Percentiles rank a stretch among this genome's conserved stretches.
Conservation (phyloP, 2,329 filamentous ascomycete genomes). For the Trichoderma koningiopsis region DNA sequence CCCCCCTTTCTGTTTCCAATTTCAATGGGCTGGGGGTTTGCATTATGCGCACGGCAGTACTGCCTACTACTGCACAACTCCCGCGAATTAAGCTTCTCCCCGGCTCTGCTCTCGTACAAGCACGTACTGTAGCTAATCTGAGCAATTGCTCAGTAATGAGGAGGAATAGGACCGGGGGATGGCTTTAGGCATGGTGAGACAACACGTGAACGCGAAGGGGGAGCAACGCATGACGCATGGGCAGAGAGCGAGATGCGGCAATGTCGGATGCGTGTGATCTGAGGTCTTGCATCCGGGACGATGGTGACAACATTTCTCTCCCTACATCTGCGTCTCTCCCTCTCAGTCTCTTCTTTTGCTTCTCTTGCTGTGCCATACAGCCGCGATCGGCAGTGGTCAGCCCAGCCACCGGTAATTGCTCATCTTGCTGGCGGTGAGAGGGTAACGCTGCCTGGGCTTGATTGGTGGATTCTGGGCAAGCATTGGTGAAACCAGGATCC, state of each 20-base stretch:
- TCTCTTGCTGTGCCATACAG: neutral
- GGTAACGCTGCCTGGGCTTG: neutral
- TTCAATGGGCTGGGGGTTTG: neutral
- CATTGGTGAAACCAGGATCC: conserved; percentile 1
- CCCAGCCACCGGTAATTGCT: conserved; percentile 1
- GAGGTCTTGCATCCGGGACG: neutral
- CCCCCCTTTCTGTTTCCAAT: neutral
- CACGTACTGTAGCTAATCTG: neutral
- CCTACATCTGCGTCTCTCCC: neutral
- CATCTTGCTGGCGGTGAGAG: neutral
- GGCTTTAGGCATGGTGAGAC: conserved; percentile 11
- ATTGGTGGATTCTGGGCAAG: neutral
- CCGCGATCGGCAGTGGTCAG: neutral
- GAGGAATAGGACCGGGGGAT: neutral
- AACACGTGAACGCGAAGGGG: conserved; percentile 18
- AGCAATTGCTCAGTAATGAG: neutral
- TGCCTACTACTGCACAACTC: neutral
- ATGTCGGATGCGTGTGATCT: conserved; percentile 6
- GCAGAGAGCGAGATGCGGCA: conserved; percentile 14
- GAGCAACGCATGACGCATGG: neutral
- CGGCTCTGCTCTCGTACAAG: neutral
- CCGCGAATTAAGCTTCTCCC: neutral
- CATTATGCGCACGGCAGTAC: neutral
- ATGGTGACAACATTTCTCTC: neutral
- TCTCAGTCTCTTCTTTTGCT: neutral